phyloP scores from a whole-genome alignment of 345 rosid genomes.

The Eucalyptus sp. region DNA sequence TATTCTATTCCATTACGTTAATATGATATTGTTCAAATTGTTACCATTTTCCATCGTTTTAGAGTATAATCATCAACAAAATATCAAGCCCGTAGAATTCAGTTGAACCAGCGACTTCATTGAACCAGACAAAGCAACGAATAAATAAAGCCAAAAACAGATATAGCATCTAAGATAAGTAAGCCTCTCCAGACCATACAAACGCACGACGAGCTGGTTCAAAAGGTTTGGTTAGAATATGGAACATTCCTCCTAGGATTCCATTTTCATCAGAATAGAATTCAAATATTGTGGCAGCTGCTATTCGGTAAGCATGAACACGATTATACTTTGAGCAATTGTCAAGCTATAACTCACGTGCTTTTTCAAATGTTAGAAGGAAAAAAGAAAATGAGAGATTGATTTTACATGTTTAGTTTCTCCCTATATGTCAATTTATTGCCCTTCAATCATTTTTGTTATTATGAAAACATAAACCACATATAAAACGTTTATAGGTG shows the following conservation, averaged over 20 bases:
- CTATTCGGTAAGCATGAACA: neutral
- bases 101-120: neutral
- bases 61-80: neutral
- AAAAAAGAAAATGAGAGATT: neutral
- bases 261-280: neutral
- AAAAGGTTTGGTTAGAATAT: neutral
- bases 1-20: too few species aligned
- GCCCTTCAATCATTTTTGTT: neutral
- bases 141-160: neutral
- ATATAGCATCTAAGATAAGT: neutral
- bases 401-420: neutral
- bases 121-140: neutral
- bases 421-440: neutral
- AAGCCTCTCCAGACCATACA: neutral
- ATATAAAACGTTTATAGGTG: neutral
- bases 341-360: neutral
- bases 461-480: neutral
- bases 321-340: neutral
- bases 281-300: neutral
- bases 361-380: neutral
- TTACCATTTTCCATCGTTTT: too few species aligned
- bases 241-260: neutral
- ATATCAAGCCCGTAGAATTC: neutral
- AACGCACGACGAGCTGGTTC: neutral
- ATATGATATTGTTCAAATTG: too few species aligned